Evolutionary conservation across 1,284 basidiomycete species (phyloP), one percentile per base, ranked within the genome.

Genomic region (Ceratobasidium sp.): DNA sequence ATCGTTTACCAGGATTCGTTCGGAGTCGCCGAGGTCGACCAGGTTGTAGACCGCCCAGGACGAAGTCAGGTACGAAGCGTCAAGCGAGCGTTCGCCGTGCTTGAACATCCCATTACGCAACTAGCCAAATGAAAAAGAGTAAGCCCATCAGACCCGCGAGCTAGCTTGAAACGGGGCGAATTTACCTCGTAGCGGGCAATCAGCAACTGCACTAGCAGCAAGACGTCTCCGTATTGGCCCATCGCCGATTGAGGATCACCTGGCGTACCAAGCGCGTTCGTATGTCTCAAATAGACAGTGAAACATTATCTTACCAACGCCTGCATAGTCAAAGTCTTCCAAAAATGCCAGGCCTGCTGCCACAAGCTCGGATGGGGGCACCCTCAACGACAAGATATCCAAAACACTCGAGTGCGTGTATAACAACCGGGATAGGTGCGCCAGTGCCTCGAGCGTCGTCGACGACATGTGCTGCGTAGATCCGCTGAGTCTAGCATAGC

Each of bases 241-340:
- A 92, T 85, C 2, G 91, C 91, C 23, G 88, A 89, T 79, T 92
- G 92, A 23, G 92, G 92, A 79, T 93, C 92, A 50, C 91, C 92
- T 92, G 69, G 64, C 73, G 43, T 4, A 72, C 9, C 41, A 57
- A 41, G 23, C 41, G 12, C 21, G 43, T 30, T 69, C 34, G 18
- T 30, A n/a, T 46, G 30, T 34, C 21, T 30, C 32, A 26, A 39
- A 28, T 26, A 6, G n/a, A 60, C 34, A 14, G 46, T 45, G 18
- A 70, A 18, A 45, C 23, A 8, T 23, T 32, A 12, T 81, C 89
- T 32, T 78, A 90, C 91, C 92, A 55, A 93, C 88, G 23, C 87
- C 88, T 77, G 92, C 91, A 74, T 89, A 91, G 76, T 92, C 90
- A 76, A 90, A 92, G 52, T 88, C 85, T 65, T 90, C 86, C 43